phyloP scores from a whole-genome alignment of 176 grass and related monocot genomes.

The Melocanna baccifera region DNA sequence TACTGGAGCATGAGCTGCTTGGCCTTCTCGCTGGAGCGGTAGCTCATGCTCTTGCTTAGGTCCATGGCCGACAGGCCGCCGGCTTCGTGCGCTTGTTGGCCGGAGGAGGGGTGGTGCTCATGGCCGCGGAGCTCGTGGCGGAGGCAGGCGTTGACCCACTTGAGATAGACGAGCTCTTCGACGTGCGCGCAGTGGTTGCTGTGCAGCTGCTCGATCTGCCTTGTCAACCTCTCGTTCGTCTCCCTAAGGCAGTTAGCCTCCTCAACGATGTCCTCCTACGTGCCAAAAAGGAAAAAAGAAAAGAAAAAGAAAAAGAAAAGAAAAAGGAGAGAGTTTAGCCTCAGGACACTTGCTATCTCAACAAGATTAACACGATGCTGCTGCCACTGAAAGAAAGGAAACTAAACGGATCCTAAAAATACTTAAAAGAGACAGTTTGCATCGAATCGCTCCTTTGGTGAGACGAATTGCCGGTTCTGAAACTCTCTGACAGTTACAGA shows the following conservation, averaged over 20 bases:
- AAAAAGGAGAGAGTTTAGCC: neutral
- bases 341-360: neutral
- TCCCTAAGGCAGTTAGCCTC: conserved; percentile 47
- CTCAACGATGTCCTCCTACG: conserved; percentile 43
- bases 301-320: neutral
- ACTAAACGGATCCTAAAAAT: neutral
- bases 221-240: conserved; percentile 49
- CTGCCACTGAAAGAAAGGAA: too few relatives aligned
- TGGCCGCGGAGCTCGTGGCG: conserved; percentile 60
- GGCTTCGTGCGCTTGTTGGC: neutral
- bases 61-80: conserved; percentile 41
- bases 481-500: neutral
- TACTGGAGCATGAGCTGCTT: conserved; percentile 79
- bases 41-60: conserved; percentile 77
- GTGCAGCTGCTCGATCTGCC: conserved; percentile 70
- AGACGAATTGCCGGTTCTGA: neutral
- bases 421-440: neutral
- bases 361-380: neutral
- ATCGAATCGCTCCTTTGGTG: neutral
- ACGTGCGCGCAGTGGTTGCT: conserved; percentile 53
- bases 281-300: neutral
- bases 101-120: conserved; percentile 15
- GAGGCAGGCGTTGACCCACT: conserved; percentile 85
- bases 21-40: conserved; percentile 59
- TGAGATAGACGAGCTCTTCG: conserved; percentile 90